These are phyloP conservation scores for Pisolithus orientalis DNA, from an alignment of 768 basidiomycete genomes.

Conservation along the genomic window DNA sequence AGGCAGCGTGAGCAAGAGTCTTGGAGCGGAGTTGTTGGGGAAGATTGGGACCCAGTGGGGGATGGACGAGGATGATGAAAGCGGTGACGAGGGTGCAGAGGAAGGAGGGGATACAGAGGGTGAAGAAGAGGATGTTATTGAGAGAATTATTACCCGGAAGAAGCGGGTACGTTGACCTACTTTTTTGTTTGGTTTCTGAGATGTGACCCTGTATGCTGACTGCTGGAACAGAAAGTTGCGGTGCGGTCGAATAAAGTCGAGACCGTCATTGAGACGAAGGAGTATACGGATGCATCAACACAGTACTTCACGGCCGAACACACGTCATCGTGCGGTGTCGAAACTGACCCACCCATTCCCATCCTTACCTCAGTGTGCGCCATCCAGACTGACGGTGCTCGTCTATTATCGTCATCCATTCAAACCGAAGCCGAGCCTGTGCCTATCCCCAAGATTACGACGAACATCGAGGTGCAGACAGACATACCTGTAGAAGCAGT, in stretches of 20 bases:
- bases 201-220: constrained; percentile 9
- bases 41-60: constrained; percentile 48
- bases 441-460: constrained; percentile 24
- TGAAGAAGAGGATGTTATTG: constrained; percentile 60
- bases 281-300: constrained; percentile 68
- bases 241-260: constrained; percentile 49
- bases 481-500: constrained; percentile 29
- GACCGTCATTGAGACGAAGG: constrained; percentile 49
- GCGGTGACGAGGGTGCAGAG: constrained; percentile 41
- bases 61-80: constrained; percentile 31
- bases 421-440: constrained; percentile 36
- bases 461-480: constrained; percentile 65
- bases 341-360: constrained; percentile 59
- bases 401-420: constrained; percentile 18
- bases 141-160: constrained; percentile 85
- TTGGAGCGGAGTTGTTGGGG: constrained; percentile 66
- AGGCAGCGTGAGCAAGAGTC: constrained; percentile 62
- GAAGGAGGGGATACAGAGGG: constrained; percentile 53
- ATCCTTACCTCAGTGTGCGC: constrained; percentile 40
- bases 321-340: constrained; percentile 38
- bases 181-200: not conserved
- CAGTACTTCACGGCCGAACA: constrained; percentile 63
- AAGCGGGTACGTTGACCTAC: constrained; percentile 47
- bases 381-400: constrained; percentile 48
- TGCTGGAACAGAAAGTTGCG: constrained; percentile 51